A percentile compares a stretch with the other conserved stretches of the same genome.
These are phyloP conservation scores for Salix caprea DNA, from an alignment of 345 rosid species.

Conservation along the genomic window DNA sequence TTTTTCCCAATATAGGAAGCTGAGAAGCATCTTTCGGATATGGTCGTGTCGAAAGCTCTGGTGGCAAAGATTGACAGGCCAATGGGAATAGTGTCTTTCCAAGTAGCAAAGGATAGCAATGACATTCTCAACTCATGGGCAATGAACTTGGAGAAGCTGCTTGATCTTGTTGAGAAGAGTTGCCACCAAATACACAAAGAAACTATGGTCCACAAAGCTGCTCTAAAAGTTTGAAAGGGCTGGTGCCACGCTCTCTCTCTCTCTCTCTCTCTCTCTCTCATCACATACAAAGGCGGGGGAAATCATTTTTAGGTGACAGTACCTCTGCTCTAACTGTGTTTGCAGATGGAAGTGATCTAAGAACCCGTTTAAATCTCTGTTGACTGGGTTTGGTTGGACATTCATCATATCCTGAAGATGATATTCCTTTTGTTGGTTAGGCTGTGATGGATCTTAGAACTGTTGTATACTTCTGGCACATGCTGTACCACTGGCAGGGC, in stretches of 20 bases:
- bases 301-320: not conserved
- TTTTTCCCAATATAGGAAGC: constrained; percentile 53
- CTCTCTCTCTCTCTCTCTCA: constrained; percentile 1
- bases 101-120: constrained; percentile 71
- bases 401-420: not conserved
- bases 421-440: constrained; percentile 8
- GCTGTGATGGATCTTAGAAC: constrained; percentile 16
- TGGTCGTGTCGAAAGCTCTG: constrained; percentile 94
- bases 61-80: constrained; percentile 96
- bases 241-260: constrained; percentile 16
- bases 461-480: constrained; percentile 33
- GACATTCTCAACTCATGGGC: constrained; percentile 95
- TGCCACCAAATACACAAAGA: constrained; percentile 96
- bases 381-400: not conserved
- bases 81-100: constrained; percentile 68
- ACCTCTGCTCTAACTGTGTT: not conserved
- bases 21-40: constrained; percentile 95
- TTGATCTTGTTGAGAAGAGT: constrained; percentile 93
- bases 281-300: not conserved
- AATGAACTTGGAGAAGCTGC: constrained; percentile 83
- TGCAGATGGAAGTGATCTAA: not conserved
- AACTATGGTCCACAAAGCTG: constrained; percentile 88
- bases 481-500: constrained; percentile 16
- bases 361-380: not conserved
- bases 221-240: constrained; percentile 50